phyloP scores from a whole-genome alignment of 495 filamentous ascomycete species.

The Bacidia gigantensis region DNA sequence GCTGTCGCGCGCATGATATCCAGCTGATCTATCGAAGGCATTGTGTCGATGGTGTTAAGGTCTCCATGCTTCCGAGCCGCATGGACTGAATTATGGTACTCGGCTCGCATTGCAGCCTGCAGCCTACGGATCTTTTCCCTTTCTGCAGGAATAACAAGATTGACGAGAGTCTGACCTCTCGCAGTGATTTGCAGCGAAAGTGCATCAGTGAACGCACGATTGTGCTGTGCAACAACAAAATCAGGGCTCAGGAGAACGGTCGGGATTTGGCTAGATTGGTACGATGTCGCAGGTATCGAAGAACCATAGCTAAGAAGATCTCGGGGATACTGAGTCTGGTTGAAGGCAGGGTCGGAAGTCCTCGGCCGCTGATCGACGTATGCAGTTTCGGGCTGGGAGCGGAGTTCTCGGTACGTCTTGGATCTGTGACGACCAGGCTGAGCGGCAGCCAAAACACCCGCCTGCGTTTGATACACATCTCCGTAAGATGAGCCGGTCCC shows the following conservation, averaged over 20 bases:
- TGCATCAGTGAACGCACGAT: conserved; percentile 17
- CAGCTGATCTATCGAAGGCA: conserved; percentile 19
- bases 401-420: conserved; percentile 20
- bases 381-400: conserved; percentile 16
- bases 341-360: conserved; percentile 17
- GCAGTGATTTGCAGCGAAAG: conserved; percentile 12
- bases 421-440: conserved; percentile 17
- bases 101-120: conserved; percentile 17
- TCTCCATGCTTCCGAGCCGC: conserved; percentile 14
- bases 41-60: conserved; percentile 11
- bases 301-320: conserved; percentile 9
- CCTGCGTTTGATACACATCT: conserved; percentile 12
- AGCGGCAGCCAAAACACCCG: conserved; percentile 11
- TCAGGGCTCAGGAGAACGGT: conserved; percentile 19
- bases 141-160: conserved; percentile 17
- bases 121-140: conserved; percentile 19
- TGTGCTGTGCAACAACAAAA: conserved; percentile 19
- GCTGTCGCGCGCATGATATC: conserved; percentile 17
- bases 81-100: conserved; percentile 17
- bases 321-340: conserved; percentile 8
- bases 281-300: conserved; percentile 11
- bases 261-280: conserved; percentile 13
- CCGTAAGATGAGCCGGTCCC: conserved; percentile 14
- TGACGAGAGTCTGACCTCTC: conserved; percentile 15
- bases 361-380: conserved; percentile 16